Evolutionary conservation across 306 rosid genomes (phyloP), one percentile per base, ranked within the genome.

Genomic region (Urtica urens): DNA sequence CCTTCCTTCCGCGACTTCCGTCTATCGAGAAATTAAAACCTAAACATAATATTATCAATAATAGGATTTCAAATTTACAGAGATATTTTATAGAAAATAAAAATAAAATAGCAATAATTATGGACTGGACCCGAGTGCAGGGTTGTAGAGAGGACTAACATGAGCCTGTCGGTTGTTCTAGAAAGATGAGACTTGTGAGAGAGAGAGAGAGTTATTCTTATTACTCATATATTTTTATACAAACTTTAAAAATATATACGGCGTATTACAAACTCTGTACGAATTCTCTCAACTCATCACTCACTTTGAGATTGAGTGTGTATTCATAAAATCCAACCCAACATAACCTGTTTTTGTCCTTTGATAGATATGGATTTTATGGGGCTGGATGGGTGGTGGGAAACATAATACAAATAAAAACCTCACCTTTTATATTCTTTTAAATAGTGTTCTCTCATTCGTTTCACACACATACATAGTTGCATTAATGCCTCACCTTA

Each of bases 161-260:
- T 78, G 83, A 49, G 61, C 46, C 68, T 87, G 94, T 87, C 93
- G 77, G 88, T 70, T 70, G 78, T 83, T 76, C 79, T 68, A 44
- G 62, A 48, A 59, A 69, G 72, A 41, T 18, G 12, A 41, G 23
- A n/a, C n/a, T n/a, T n/a, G n/a, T n/a, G n/a, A n/a, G n/a, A n/a
- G n/a, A n/a, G n/a, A n/a, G n/a, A n/a, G n/a, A n/a, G n/a, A n/a
- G n/a, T n/a, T n/a, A n/a, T n/a, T n/a, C n/a, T n/a, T n/a, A n/a
- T n/a, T n/a, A n/a, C n/a, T n/a, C n/a, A 23, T 18, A 42, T 42
- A 19, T 3, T 42, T 5, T 42, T 7, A 12, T 42, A 42, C 47
- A 17, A 42, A n/a, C n/a, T n/a, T n/a, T n/a, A n/a, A n/a, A n/a
- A n/a, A n/a, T n/a, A n/a, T n/a, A n/a, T n/a, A 4, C 11, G 48